Evolutionary conservation across 805 yeast genomes (phyloP).

Genomic region (Saturnispora halmiae): DNA sequence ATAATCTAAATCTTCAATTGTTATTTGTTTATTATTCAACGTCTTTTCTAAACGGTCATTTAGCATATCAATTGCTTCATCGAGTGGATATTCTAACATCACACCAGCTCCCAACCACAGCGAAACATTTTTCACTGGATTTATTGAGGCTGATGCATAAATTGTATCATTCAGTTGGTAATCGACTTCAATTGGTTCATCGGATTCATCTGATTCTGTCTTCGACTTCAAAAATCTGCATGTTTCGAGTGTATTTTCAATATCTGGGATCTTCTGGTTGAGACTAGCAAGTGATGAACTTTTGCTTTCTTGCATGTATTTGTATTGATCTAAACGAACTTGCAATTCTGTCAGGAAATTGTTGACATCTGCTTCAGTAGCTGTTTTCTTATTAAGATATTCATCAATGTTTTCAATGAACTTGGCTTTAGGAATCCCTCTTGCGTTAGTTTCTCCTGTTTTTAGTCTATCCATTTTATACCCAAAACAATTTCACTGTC

Average conservation of each 20-base stretch:
- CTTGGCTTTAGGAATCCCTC: constrained; percentile 96
- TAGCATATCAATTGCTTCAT: constrained; percentile 73
- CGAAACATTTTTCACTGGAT: constrained; percentile 51
- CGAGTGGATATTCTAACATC: constrained; percentile 88
- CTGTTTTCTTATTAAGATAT: constrained; percentile 41
- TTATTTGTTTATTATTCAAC: constrained; percentile 43
- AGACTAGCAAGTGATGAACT: constrained; percentile 42
- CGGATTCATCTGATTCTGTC: constrained; percentile 29
- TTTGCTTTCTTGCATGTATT: constrained; percentile 67
- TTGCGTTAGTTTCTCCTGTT: constrained; percentile 61
- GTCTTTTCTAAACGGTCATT: constrained; percentile 55
- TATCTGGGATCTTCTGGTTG: constrained; percentile 79
- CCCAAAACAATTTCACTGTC: no score
- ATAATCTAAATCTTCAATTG: constrained; percentile 79
- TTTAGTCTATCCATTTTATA: constrained; percentile 30
- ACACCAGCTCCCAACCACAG: constrained; percentile 98
- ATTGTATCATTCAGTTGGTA: constrained; percentile 91
- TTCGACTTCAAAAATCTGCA: constrained; percentile 50
- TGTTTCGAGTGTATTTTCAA: constrained; percentile 72
- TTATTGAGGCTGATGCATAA: constrained; percentile 71
- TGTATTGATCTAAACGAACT: constrained; percentile 81
- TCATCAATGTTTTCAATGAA: constrained; percentile 79
- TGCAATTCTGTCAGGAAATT: constrained; percentile 65
- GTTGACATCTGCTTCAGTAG: constrained; percentile 28
- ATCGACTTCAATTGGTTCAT: constrained; percentile 42